Evolutionary conservation across 176 grass and related monocot species (phyloP).

Genomic region (Phoenix roebelenii): DNA sequence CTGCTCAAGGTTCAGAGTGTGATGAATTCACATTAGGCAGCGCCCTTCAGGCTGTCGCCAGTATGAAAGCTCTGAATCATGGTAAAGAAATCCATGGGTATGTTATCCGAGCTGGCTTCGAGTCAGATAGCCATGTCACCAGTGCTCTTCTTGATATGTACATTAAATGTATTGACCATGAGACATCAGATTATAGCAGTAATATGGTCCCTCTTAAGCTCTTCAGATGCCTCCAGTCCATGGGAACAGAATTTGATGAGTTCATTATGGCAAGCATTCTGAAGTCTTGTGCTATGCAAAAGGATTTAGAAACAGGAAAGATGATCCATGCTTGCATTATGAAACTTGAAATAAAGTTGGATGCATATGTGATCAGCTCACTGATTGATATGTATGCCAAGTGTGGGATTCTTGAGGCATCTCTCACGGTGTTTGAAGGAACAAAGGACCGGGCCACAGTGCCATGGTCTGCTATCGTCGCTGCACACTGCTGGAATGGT

Average conservation of each 20-base stretch:
- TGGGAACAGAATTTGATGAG: constrained; percentile 35
- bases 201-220: constrained; percentile 31
- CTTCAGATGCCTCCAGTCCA: constrained; percentile 29
- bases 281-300: constrained; percentile 35
- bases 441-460: constrained; percentile 30
- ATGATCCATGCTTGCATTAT: constrained; percentile 36
- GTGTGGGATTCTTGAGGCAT: constrained; percentile 39
- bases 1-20: constrained; percentile 24
- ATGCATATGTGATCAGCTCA: constrained; percentile 46
- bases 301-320: constrained; percentile 40
- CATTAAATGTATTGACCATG: constrained; percentile 10
- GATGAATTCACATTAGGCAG: constrained; percentile 50
- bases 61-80: constrained; percentile 22
- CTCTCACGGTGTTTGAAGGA: constrained; percentile 33
- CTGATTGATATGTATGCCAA: constrained; percentile 60
- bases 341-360: constrained; percentile 32
- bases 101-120: constrained; percentile 38
- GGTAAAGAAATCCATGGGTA: constrained; percentile 59
- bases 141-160: constrained; percentile 65
- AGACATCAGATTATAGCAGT: constrained; percentile 1
- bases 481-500: constrained; percentile 43
- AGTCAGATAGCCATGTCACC: constrained; percentile 40
- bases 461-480: constrained; percentile 40
- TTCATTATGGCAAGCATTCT: constrained; percentile 53
- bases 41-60: constrained; percentile 31